These are phyloP conservation scores for Sclerospora graminicola DNA, from an alignment of 352 stramenopile species.

Conservation along the genomic window DNA sequence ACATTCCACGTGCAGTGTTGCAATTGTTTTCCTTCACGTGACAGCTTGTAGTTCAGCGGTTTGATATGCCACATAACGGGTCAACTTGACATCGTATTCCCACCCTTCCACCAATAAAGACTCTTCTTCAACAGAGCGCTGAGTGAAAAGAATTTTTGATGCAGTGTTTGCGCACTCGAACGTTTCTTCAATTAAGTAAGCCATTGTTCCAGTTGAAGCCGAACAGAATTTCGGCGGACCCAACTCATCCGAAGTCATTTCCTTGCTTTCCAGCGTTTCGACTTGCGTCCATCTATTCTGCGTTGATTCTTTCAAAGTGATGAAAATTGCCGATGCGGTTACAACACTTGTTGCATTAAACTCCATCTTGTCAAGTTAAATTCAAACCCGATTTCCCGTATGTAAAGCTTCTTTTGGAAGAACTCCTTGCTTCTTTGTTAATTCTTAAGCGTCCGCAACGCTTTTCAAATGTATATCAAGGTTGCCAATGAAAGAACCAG, in stretches of 20 bases:
- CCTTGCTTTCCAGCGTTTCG: constrained; percentile 5
- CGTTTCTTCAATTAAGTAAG: constrained; percentile 14
- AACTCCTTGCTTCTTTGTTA: constrained; percentile 15
- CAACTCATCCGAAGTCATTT: constrained; percentile 1
- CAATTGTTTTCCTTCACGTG: not conserved
- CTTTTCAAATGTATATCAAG: constrained; percentile 16
- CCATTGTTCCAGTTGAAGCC: constrained; percentile 5
- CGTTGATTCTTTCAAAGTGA: constrained; percentile 23
- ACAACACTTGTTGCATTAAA: constrained; percentile 11
- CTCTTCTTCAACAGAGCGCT: constrained; percentile 13
- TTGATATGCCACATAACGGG: not conserved
- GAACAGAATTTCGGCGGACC: constrained; percentile 14
- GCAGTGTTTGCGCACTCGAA: constrained; percentile 15
- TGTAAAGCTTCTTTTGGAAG: constrained; percentile 7
- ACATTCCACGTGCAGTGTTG: constrained; percentile 26
- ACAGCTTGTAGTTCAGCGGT: not conserved
- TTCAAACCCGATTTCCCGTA: constrained; percentile 8
- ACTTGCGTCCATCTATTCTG: constrained; percentile 4
- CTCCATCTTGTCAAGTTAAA: constrained; percentile 20
- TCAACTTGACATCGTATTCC: constrained; percentile 32
- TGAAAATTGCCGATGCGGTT: constrained; percentile 11
- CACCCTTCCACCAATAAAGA: constrained; percentile 46
- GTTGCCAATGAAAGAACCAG: too few relatives aligned
- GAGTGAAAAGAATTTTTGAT: constrained; percentile 12
- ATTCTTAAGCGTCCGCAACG: not conserved